Evolutionary conservation across 495 filamentous ascomycete species (phyloP).

Genomic region (Trichoderma gamsii): DNA sequence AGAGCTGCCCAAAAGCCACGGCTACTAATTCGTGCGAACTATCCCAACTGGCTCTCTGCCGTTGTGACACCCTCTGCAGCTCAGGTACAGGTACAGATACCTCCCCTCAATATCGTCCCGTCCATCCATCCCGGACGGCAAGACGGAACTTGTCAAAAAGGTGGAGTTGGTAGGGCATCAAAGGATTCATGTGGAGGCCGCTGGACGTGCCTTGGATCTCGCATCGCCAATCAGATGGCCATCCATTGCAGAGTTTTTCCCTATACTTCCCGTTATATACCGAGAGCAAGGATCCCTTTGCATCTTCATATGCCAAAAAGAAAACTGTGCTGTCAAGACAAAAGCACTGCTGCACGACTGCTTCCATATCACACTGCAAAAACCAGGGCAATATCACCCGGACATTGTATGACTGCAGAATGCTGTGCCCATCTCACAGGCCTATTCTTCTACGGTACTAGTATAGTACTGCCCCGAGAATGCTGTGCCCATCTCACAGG

Average conservation of each 20-base stretch:
- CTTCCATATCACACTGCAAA: neutral
- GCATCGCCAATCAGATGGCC: neutral
- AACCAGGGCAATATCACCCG: neutral
- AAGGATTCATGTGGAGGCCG: constrained; percentile 1
- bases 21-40: neutral
- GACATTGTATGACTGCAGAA: neutral
- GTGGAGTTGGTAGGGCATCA: neutral
- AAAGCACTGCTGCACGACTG: neutral
- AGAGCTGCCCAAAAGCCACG: constrained; percentile 9
- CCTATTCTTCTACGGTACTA: neutral
- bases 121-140: neutral
- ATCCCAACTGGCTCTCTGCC: too few relatives aligned
- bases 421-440: neutral
- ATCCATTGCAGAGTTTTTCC: neutral
- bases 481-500: neutral
- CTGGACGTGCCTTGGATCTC: neutral
- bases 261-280: neutral
- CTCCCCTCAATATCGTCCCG: too few relatives aligned
- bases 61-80: too few relatives aligned
- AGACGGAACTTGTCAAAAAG: neutral
- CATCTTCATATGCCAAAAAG: neutral
- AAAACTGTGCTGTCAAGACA: neutral
- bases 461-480: neutral
- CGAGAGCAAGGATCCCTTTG: neutral
- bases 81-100: too few relatives aligned